These are phyloP conservation scores for Lolium rigidum DNA, from an alignment of 176 grass and related monocot species.

Conservation along the genomic window DNA sequence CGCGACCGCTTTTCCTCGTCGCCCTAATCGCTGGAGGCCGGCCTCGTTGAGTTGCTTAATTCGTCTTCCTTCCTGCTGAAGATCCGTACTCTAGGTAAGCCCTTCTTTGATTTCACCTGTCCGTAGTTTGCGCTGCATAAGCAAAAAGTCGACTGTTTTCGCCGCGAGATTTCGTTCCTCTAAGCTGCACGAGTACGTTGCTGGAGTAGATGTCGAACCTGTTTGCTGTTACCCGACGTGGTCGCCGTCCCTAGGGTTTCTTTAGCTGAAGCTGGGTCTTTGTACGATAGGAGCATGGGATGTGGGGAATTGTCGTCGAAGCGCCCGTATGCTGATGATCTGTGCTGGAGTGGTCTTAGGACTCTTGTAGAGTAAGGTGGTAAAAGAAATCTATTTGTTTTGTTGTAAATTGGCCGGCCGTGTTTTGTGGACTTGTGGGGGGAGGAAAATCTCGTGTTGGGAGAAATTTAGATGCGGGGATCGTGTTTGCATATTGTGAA, in stretches of 20 bases:
- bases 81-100: constrained; percentile 45
- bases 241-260: constrained; percentile 38
- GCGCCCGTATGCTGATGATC: background rate
- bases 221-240: background rate
- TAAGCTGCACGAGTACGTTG: background rate
- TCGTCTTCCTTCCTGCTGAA: background rate
- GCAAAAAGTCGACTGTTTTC: background rate
- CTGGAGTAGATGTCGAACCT: background rate
- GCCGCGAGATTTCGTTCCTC: background rate
- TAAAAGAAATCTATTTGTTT: background rate
- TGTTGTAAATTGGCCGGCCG: background rate
- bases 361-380: background rate
- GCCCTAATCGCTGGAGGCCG: background rate
- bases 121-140: background rate
- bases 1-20: background rate
- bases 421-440: constrained; percentile 16
- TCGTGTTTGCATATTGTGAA: background rate
- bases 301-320: constrained; percentile 16
- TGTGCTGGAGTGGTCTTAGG: constrained; percentile 10
- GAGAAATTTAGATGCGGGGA: background rate
- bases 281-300: background rate
- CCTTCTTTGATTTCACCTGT: constrained; percentile 4
- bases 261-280: background rate
- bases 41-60: background rate
- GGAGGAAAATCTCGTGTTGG: background rate